Percentiles rank a stretch among this genome's conserved stretches.
Evolutionary conservation across 345 rosid genomes (phyloP).

Genomic region (Excoecaria cochinchinensis): DNA sequence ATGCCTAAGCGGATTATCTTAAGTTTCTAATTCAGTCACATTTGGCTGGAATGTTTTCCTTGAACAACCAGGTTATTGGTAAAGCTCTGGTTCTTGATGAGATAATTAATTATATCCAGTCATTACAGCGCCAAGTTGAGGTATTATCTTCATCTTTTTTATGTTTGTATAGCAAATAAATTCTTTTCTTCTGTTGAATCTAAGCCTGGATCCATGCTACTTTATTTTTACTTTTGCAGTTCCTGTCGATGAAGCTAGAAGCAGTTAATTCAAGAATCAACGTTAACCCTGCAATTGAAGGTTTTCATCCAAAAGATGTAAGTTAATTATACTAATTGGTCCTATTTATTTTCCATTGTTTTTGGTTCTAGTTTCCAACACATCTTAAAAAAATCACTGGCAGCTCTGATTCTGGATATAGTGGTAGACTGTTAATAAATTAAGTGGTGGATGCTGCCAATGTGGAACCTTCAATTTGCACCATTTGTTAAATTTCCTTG

Average conservation of each 20-base stretch:
- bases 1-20: neutral
- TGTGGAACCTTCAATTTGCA: neutral
- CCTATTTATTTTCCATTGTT: neutral
- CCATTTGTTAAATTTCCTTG: too few relatives aligned
- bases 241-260: constrained; percentile 36
- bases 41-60: neutral
- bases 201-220: constrained; percentile 10
- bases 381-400: neutral
- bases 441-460: too few relatives aligned
- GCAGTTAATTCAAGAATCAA: constrained; percentile 29
- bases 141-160: constrained; percentile 28
- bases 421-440: neutral
- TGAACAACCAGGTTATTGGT: constrained; percentile 59
- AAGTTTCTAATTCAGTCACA: neutral
- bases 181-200: constrained; percentile 6
- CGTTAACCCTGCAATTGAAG: constrained; percentile 15
- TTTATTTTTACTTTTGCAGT: constrained; percentile 24
- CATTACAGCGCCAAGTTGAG: constrained; percentile 86
- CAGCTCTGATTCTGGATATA: neutral
- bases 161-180: neutral
- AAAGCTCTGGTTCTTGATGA: constrained; percentile 90
- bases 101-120: constrained; percentile 86
- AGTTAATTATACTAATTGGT: constrained; percentile 6
- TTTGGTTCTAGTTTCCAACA: neutral
- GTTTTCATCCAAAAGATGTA: constrained; percentile 29